Evolutionary conservation across 2,329 filamentous ascomycete genomes (phyloP).

Genomic region (Aureobasidium pullulans): DNA sequence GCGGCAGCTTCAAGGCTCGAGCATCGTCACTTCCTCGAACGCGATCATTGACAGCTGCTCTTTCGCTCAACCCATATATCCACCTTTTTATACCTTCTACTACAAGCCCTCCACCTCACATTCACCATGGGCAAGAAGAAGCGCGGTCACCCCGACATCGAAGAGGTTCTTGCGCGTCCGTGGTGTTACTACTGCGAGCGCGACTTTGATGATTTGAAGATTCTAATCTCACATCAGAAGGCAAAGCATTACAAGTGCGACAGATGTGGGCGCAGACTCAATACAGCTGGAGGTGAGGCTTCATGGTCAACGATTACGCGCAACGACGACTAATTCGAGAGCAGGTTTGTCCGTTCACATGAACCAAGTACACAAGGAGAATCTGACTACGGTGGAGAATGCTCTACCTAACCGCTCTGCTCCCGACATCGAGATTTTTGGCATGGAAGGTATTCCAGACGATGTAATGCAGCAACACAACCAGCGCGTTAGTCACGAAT

Average conservation of each 20-base stretch:
- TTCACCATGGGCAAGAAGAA: conserved; percentile 76
- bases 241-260: conserved; percentile 99
- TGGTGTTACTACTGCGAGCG: conserved; percentile 99
- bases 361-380: conserved; percentile 98
- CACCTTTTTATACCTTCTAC: neutral
- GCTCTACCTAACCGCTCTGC: conserved; percentile 78
- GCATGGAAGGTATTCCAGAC: conserved; percentile 92
- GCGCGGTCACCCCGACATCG: conserved; percentile 74
- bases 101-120: neutral
- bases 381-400: conserved; percentile 80
- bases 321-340: neutral
- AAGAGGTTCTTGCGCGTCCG: conserved; percentile 78
- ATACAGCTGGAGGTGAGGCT: conserved; percentile 80
- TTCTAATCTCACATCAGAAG: conserved; percentile 94
- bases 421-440: conserved; percentile 92
- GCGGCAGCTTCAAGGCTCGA: neutral
- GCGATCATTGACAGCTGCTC: conserved; percentile 1
- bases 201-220: conserved; percentile 95
- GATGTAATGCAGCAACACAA: conserved; percentile 77
- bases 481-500: conserved; percentile 77
- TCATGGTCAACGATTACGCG: neutral
- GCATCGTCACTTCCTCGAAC: conserved; percentile 9
- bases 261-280: conserved; percentile 76
- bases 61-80: neutral
- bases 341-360: conserved; percentile 89